Percentiles rank a stretch among this genome's conserved stretches.
phyloP scores from a whole-genome alignment of 176 grass and related monocot genomes.

The Phyllostachys edulis region DNA sequence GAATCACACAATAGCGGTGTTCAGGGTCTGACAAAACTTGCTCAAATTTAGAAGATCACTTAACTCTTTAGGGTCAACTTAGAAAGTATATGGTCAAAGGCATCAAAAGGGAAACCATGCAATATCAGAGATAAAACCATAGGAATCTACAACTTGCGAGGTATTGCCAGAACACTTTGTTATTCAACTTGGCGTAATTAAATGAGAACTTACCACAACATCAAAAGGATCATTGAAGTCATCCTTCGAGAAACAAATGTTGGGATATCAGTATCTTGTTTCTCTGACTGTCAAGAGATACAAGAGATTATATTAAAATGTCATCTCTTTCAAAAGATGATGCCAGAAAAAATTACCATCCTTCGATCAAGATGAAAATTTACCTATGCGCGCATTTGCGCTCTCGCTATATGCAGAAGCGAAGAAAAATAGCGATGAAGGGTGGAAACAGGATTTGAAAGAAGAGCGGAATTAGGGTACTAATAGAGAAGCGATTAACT shows the following conservation, averaged over 20 bases:
- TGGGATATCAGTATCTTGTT: conserved; percentile 80
- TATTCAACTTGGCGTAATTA: background rate
- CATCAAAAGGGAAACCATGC: background rate
- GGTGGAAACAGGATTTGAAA: too few relatives aligned
- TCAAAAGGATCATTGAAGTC: conserved; percentile 99
- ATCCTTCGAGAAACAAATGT: conserved; percentile 91
- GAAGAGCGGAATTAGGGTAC: too few relatives aligned
- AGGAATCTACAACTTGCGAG: background rate
- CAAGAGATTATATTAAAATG: conserved; percentile 11
- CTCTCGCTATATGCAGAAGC: too few relatives aligned
- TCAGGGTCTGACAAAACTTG: conserved; percentile 91
- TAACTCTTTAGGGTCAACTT: background rate
- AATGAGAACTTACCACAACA: conserved; percentile 70
- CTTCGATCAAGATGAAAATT: conserved; percentile 93
- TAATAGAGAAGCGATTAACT: too few relatives aligned
- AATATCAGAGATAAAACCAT: background rate
- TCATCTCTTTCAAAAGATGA: conserved; percentile 13
- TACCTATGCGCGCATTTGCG: too few relatives aligned
- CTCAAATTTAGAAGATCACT: conserved; percentile 37
- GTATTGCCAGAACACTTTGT: background rate
- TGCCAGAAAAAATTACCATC: conserved; percentile 54
- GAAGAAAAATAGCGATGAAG: too few relatives aligned
- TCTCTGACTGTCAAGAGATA: conserved; percentile 59
- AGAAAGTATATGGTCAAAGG: conserved; percentile 2
- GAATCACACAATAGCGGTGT: conserved; percentile 98